These are phyloP conservation scores for Cyberlindnera saturnus DNA, from an alignment of 805 yeast species.

Conservation along the genomic window DNA sequence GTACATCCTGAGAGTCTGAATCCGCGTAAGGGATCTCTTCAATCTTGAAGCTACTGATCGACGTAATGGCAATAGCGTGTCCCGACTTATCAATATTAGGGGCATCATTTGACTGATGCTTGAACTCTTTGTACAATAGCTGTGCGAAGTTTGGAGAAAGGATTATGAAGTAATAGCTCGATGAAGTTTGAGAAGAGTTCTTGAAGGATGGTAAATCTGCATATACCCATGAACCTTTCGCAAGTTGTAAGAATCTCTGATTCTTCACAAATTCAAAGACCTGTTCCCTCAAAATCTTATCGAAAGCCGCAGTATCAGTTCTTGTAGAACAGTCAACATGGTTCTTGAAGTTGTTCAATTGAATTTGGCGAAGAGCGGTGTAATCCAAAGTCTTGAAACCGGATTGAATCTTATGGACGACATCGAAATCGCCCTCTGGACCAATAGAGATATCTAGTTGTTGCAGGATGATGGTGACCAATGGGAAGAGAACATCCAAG, in stretches of 20 bases:
- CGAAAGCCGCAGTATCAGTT: slow-evolving; percentile 40
- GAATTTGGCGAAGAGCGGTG: slow-evolving; percentile 47
- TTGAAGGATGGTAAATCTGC: slow-evolving; percentile 44
- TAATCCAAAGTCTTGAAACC: slow-evolving; percentile 38
- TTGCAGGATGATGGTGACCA: slow-evolving; percentile 34
- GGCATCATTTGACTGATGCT: slow-evolving; percentile 35
- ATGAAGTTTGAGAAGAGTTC: slow-evolving; percentile 14
- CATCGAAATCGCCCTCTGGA: slow-evolving; percentile 14
- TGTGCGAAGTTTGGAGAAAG: slow-evolving; percentile 63
- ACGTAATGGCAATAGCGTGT: slow-evolving; percentile 42
- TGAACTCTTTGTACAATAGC: slow-evolving; percentile 55
- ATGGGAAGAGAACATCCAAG: slow-evolving; percentile 40
- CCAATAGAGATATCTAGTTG: slow-evolving; percentile 23
- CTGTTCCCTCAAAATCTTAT: slow-evolving; percentile 44
- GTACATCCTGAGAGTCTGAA: slow-evolving; percentile 31
- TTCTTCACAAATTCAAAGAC: slow-evolving; percentile 67
- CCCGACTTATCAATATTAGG: slow-evolving; percentile 61
- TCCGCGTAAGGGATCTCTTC: slow-evolving; percentile 43
- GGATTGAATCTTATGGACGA: slow-evolving; percentile 40
- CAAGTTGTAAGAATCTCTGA: slow-evolving; percentile 64
- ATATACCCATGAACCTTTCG: slow-evolving; percentile 79
- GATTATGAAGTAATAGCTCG: slow-evolving; percentile 48
- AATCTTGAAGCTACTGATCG: slow-evolving; percentile 45
- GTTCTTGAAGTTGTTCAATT: slow-evolving; percentile 38
- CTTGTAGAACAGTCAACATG: slow-evolving; percentile 39